These are phyloP conservation scores for Trifolium subterraneum DNA, from an alignment of 306 rosid genomes.

Conservation along the genomic window DNA sequence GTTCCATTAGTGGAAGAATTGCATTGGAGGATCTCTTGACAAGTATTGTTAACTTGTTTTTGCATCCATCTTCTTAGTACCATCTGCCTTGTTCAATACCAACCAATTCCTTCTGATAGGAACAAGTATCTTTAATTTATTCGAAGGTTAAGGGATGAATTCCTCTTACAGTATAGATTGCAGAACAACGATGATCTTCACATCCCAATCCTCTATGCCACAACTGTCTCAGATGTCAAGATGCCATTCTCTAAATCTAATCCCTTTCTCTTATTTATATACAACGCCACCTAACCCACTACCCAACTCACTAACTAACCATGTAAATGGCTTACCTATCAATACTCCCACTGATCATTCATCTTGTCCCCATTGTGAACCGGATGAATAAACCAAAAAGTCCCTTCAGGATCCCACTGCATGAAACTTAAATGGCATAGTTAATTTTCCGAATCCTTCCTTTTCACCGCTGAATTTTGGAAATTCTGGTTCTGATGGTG, in stretches of 20 bases:
- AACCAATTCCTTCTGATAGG: conserved; percentile 3
- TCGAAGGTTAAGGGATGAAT: neutral
- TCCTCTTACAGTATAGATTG: neutral
- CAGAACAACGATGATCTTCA: neutral
- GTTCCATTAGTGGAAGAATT: conserved; percentile 4
- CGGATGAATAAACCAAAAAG: neutral
- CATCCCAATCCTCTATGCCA: neutral
- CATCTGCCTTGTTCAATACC: conserved; percentile 6
- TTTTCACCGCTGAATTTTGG: neutral
- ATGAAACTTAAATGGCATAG: neutral
- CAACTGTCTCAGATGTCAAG: neutral
- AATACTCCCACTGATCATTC: neutral
- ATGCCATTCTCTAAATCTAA: neutral
- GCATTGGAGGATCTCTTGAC: conserved; percentile 18
- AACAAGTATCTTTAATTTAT: neutral
- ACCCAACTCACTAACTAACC: neutral
- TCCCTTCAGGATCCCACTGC: neutral
- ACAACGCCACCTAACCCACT: neutral
- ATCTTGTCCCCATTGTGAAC: neutral
- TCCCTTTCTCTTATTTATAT: neutral
- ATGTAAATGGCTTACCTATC: neutral
- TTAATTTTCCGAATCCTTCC: neutral
- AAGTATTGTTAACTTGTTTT: conserved; percentile 6
- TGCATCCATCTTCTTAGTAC: neutral
- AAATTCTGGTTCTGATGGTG: neutral